These are phyloP conservation scores for Neocatenulostroma microsporum DNA, from an alignment of 2,329 filamentous ascomycete species.

Conservation along the genomic window DNA sequence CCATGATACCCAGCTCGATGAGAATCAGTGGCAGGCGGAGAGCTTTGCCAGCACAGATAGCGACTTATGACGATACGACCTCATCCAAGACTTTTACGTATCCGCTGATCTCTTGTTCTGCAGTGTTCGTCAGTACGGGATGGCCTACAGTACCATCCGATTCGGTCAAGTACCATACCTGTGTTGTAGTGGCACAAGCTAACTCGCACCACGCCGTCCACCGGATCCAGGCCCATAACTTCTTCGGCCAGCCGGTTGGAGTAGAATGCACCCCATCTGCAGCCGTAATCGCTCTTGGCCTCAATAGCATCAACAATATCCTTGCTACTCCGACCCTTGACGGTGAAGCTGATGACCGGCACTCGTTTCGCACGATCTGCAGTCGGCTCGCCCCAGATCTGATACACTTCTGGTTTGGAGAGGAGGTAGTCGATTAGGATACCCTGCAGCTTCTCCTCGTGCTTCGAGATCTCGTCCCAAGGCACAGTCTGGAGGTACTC, in stretches of 20 bases:
- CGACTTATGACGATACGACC: constrained; percentile 30
- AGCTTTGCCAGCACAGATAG: no score
- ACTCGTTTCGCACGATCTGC: constrained; percentile 47
- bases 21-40: no score
- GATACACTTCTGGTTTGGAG: constrained; percentile 42
- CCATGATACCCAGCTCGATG: no score
- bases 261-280: constrained; percentile 64
- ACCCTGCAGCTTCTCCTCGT: constrained; percentile 55
- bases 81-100: constrained; percentile 49
- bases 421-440: constrained; percentile 54
- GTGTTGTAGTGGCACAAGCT: constrained; percentile 69
- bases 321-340: constrained; percentile 49
- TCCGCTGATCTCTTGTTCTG: constrained; percentile 50
- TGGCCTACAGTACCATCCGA: constrained; percentile 14
- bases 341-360: constrained; percentile 59
- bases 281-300: constrained; percentile 50
- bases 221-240: constrained; percentile 47
- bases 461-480: constrained; percentile 48
- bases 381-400: constrained; percentile 51
- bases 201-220: constrained; percentile 60
- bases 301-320: constrained; percentile 57
- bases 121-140: constrained; percentile 3
- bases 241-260: constrained; percentile 55
- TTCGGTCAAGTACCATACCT: no score
- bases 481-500: constrained; percentile 42